Evolutionary conservation across 441 rosid species (phyloP).

Genomic region (Theobroma grandiflorum): DNA sequence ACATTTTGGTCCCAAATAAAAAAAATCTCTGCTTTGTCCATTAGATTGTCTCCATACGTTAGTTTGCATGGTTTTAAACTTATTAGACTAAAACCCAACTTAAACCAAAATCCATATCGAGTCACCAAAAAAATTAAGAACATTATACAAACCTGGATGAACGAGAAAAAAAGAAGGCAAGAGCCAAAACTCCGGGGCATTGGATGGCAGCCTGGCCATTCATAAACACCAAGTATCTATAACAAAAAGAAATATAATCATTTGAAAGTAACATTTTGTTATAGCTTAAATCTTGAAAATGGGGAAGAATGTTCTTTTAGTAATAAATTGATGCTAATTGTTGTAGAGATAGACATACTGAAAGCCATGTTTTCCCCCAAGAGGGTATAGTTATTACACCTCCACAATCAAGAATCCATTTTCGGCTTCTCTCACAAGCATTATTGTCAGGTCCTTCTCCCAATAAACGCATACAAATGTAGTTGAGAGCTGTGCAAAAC

Average conservation of each 20-base stretch:
- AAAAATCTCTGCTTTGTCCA: too few species aligned
- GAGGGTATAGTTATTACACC: conserved; percentile 53
- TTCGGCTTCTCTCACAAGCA: conserved; percentile 42
- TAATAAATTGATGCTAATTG: too few species aligned
- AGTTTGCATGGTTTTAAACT: too few species aligned
- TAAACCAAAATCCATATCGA: too few species aligned
- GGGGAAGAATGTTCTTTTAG: too few species aligned
- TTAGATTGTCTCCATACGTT: too few species aligned
- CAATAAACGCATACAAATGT: conserved; percentile 53
- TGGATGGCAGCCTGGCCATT: conserved; percentile 40
- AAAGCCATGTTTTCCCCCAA: conserved; percentile 76
- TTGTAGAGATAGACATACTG: too few species aligned
- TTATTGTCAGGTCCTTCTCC: conserved; percentile 45
- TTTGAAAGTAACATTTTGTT: too few species aligned
- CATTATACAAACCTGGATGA: conserved; percentile 25
- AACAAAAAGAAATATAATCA: not conserved
- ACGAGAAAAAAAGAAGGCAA: conserved; percentile 38
- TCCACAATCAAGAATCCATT: conserved; percentile 60
- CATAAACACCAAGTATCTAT: conserved; percentile 36
- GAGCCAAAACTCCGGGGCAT: conserved; percentile 64
- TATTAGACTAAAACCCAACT: too few species aligned
- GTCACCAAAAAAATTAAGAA: too few species aligned
- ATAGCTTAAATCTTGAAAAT: too few species aligned
- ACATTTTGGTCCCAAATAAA: too few species aligned
- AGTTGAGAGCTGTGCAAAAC: conserved; percentile 56